Base-by-base conservation (phyloP, 2,329 filamentous ascomycete genomes). In the Fusarium proliferatum region DNA sequence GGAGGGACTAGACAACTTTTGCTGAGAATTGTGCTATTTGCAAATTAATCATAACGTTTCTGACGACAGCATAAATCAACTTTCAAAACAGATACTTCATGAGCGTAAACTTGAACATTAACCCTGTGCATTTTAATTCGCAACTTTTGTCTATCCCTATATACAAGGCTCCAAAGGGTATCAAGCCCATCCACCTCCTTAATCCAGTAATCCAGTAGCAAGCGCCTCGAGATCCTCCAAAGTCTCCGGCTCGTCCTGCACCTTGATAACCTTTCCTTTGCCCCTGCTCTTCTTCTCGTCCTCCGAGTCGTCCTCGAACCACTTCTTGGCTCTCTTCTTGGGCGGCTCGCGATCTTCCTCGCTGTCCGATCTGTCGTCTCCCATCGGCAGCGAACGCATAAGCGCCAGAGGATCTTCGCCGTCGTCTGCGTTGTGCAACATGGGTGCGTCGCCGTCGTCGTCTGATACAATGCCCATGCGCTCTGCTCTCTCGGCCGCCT, bases 171-270 rank as follows among this genome's bases (percentile, higher is more conserved):
- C 59, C 60, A 70, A 48, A 71, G 79, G 78, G 78, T 81, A 81
- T 82, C 75, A 67, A 73, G 67, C 73, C 69, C 66, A 51, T 51
- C 59, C 62, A 26, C 39, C 48, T 69, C 73, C 49, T 71, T 72
- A 82, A 68, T 89, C 88, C 80, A 97, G 82, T 81, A 96, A 82
- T 7, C 92, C 92, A 49, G 92, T 89, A 61, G 94, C 94, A 82
- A 96, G 82, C 45, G 91, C 90, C 83, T 96, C 93, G 76, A 95
- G 65, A 81, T 95, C 93, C 81, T 94, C 92, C 76, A 96, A 84
- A 46, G 92, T 95, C 82, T 95, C 92, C 17, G 93, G 93, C 84
- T 94, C 91, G 59, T 91, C 88, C 19, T 86, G 86, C 76, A 89
- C 86, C 83, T 89, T 88, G 78, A 92, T 87, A 52, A 90, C 87